Evolutionary conservation across 78 protist species (phyloP).

Genomic region (Dictyostelium intermedium): DNA sequence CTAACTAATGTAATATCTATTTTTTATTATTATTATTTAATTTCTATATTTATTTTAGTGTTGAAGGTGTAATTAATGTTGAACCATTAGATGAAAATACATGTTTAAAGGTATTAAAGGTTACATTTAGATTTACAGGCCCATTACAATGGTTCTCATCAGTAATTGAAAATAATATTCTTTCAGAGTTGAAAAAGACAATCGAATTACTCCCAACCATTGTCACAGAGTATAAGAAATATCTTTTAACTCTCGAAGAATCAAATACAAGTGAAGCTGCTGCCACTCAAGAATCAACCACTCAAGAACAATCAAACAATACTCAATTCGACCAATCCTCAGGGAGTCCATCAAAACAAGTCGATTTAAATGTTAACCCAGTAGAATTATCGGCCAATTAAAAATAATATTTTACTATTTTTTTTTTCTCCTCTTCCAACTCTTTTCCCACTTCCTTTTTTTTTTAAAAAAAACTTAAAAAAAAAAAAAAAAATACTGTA

Average conservation of each 20-base stretch:
- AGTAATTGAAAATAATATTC: slow-evolving; percentile 56
- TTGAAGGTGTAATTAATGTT: slow-evolving; percentile 62
- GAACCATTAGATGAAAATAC: slow-evolving; percentile 64
- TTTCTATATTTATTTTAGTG: background rate
- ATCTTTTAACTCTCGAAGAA: background rate
- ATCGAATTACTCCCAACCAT: slow-evolving; percentile 36
- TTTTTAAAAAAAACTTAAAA: too few relatives aligned
- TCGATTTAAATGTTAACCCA: background rate
- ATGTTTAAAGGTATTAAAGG: slow-evolving; percentile 51
- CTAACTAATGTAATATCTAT: too few relatives aligned
- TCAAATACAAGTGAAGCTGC: background rate
- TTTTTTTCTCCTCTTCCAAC: background rate
- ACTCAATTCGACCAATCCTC: background rate
- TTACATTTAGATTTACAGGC: slow-evolving; percentile 70
- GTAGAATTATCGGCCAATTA: background rate
- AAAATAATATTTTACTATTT: background rate
- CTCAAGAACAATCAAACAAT: background rate
- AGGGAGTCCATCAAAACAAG: background rate
- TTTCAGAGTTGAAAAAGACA: slow-evolving; percentile 62
- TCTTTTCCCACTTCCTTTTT: background rate
- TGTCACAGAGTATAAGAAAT: slow-evolving; percentile 32
- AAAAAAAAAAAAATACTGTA: too few relatives aligned
- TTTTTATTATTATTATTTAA: background rate
- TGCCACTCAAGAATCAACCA: background rate
- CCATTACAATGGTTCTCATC: slow-evolving; percentile 75